Conservation (phyloP, 73 alveolate species). For the Paramecium pentaurelia region DNA sequence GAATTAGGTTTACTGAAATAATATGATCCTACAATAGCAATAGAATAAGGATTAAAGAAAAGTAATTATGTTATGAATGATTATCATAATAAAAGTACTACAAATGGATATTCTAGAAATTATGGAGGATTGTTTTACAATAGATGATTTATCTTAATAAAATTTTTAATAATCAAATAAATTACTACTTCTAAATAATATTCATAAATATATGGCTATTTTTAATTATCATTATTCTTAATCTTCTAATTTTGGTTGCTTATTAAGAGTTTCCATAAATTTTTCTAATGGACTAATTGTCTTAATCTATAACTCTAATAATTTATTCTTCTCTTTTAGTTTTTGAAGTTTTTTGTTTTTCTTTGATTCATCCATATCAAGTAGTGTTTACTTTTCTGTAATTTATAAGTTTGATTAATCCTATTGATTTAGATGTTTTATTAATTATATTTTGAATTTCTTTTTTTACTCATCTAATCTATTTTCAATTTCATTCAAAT, state of each 20-base stretch:
- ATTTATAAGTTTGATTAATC: neutral
- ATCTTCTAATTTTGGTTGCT: neutral
- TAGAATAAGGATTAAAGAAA: neutral
- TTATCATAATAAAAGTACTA: constrained; percentile 41
- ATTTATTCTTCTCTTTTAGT: neutral
- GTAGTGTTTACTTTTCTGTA: neutral
- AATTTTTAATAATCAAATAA: neutral
- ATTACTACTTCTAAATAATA: neutral
- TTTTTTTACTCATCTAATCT: neutral
- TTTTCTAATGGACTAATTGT: neutral
- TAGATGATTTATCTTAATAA: constrained; percentile 29
- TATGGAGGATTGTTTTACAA: constrained; percentile 43
- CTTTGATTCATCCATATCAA: neutral
- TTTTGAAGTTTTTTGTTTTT: neutral
- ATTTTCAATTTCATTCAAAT: neutral
- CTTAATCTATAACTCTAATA: neutral
- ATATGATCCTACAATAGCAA: neutral
- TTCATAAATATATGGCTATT: neutral
- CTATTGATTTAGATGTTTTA: neutral
- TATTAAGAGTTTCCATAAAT: neutral
- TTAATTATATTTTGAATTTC: neutral
- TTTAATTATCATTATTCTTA: neutral
- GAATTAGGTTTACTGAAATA: constrained; percentile 13
- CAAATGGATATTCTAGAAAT: constrained; percentile 36
- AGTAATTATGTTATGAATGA: constrained; percentile 40